phyloP scores from a whole-genome alignment of 352 stramenopile species.

The Phytophthora pluvialis region DNA sequence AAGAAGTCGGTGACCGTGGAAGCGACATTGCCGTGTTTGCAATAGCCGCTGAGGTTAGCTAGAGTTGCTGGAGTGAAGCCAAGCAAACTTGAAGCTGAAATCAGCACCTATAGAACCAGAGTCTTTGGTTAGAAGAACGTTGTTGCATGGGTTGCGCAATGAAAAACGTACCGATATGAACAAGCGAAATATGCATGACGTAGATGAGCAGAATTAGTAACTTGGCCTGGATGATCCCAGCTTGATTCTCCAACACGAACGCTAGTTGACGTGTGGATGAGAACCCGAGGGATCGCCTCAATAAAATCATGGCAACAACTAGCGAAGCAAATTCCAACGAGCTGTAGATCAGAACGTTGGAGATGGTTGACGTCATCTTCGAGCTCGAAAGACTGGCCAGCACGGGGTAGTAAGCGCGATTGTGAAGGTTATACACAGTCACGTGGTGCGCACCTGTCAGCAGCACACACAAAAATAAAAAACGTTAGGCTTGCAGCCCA shows the following conservation, averaged over 20 bases:
- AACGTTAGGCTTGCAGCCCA: neutral
- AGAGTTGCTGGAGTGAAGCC: conserved; percentile 4
- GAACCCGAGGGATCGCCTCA: conserved; percentile 21
- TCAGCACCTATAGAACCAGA: conserved; percentile 27
- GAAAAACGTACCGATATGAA: conserved; percentile 29
- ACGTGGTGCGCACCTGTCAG: conserved; percentile 13
- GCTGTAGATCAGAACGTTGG: conserved; percentile 23
- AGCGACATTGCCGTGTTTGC: no score
- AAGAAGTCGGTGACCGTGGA: no score
- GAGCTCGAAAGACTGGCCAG: conserved; percentile 10
- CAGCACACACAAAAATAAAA: no score
- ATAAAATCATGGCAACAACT: conserved; percentile 4
- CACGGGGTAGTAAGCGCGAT: conserved; percentile 30
- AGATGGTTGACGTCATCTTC: conserved; percentile 3
- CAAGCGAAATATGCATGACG: conserved; percentile 35
- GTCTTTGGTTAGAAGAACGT: no score
- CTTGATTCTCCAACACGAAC: conserved; percentile 41
- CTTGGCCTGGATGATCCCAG: conserved; percentile 32
- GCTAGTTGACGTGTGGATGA: conserved; percentile 30
- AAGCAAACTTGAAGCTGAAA: conserved; percentile 32
- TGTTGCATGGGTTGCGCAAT: no score
- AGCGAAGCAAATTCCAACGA: conserved; percentile 24
- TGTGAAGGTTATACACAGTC: conserved; percentile 31
- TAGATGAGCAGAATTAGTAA: conserved; percentile 39
- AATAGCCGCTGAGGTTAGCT: neutral